Base-by-base conservation (phyloP, 2,329 filamentous ascomycete species). In the Cladobotryum protrusum region DNA sequence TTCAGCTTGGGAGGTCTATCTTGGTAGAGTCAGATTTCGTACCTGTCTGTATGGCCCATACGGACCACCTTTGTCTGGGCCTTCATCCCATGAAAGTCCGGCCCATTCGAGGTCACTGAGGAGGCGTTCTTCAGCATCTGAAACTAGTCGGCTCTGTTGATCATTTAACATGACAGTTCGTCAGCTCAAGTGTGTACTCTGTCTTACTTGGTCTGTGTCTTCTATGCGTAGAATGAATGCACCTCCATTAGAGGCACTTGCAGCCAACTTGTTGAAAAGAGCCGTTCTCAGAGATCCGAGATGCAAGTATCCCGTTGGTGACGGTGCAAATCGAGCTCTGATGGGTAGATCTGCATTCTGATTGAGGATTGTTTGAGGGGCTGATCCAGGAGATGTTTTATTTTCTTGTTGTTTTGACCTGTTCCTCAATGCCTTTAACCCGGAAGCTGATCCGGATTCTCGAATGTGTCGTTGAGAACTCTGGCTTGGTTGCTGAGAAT, bases 231-330 rank as follows among this genome's bases (percentile, higher is more conserved):
- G 72, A 11, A 99, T 70, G 61, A 99, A 99, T 65, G 95, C 86
- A 6, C 93, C 93, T 4, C 86, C 85, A 3, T 63, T 62, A 0
- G 93, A 96, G 3, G 86, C 82, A 61, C 85, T 87, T 0, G 93
- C 91, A n/a, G 95, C 77, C 4, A 99, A 73, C 58, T 92, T 96
- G 62, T 96, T 97, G 73, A 90, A 97, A n/a, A 99, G 70, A 0
- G 95, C 95, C 0, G 93, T 99, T 52, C 93, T 79, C 34, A 99
- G 69, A 1, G 91, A 96, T 4, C 93, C 93, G 12, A 99, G 75
- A 68, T 99, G 93, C 19, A 99, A 77, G 61, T 92, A 91, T 1
- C 93, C 93, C 0, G 93, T 99, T 0, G 93, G 93, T 1, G 93
- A 97, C 1, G 93, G 93, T 1, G 95, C 93, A 68, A 99, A 99